Evolutionary conservation across 768 basidiomycete genomes (phyloP).

Genomic region (Tubosaeta brunneosetosa): DNA sequence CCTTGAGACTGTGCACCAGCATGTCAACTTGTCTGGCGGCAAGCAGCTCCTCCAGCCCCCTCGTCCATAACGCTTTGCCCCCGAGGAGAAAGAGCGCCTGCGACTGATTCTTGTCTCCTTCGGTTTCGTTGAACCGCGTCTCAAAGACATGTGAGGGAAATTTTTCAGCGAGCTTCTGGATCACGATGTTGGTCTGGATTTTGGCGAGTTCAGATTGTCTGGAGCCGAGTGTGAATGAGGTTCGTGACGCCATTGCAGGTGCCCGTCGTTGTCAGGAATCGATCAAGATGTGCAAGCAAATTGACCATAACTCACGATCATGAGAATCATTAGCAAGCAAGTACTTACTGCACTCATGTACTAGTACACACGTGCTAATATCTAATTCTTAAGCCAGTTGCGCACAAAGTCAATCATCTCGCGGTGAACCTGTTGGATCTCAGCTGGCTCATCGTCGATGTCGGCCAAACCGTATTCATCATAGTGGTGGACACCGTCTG

Average conservation of each 20-base stretch:
- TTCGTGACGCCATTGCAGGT: conserved; percentile 19
- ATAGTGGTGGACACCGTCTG: conserved; percentile 66
- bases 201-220: conserved; percentile 85
- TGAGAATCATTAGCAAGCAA: not conserved
- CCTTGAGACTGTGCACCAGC: conserved; percentile 90
- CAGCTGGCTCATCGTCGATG: conserved; percentile 58
- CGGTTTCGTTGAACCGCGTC: conserved; percentile 64
- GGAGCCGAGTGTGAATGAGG: conserved; percentile 75
- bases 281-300: not conserved
- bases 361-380: not conserved
- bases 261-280: not conserved
- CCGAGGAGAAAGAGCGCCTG: conserved; percentile 86
- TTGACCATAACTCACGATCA: not conserved
- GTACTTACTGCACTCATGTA: not conserved
- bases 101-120: conserved; percentile 85
- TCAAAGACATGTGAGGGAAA: conserved; percentile 50
- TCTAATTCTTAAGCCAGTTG: conserved; percentile 52
- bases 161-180: conserved; percentile 52
- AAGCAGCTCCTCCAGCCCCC: conserved; percentile 87
- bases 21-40: conserved; percentile 74
- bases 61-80: conserved; percentile 94
- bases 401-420: conserved; percentile 78
- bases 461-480: conserved; percentile 72
- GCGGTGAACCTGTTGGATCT: conserved; percentile 75
- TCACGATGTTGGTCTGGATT: conserved; percentile 82